Conservation (phyloP, 176 grass and related monocot genomes). For the Microstegium vimineum region DNA sequence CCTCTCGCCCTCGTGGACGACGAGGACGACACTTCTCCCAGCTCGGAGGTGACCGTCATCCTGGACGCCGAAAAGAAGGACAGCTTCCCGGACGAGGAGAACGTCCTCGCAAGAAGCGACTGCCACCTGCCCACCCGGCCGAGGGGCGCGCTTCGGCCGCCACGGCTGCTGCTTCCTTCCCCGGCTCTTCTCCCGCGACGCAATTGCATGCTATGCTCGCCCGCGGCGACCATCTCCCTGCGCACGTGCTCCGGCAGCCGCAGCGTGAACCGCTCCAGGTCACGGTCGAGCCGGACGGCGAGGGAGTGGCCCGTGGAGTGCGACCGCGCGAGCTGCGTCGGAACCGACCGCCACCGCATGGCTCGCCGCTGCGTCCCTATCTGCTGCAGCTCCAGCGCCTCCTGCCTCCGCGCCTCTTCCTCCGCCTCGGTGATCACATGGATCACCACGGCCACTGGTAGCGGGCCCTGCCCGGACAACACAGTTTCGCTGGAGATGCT, state of each 20-base stretch:
- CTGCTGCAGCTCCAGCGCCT: conserved; percentile 55
- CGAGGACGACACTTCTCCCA: conserved; percentile 31
- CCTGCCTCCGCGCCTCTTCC: conserved; percentile 33
- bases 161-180: conserved; percentile 31
- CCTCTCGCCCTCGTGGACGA: conserved; percentile 40
- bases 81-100: conserved; percentile 57
- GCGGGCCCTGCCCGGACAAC: not conserved
- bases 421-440: conserved; percentile 36
- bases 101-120: conserved; percentile 49
- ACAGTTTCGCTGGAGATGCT: conserved; percentile 25
- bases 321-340: conserved; percentile 37
- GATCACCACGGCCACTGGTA: conserved; percentile 32
- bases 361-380: conserved; percentile 64
- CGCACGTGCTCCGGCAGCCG: conserved; percentile 62
- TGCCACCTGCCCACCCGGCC: conserved; percentile 37
- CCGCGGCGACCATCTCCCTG: conserved; percentile 50
- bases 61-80: conserved; percentile 43
- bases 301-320: conserved; percentile 75
- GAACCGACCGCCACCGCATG: conserved; percentile 35
- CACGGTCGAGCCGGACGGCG: conserved; percentile 26
- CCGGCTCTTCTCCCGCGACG: conserved; percentile 24
- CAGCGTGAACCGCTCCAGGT: conserved; percentile 65
- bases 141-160: conserved; percentile 27
- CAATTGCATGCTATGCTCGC: conserved; percentile 3
- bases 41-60: conserved; percentile 27